Base-by-base conservation (phyloP, 352 stramenopile genomes). In the Phytophthora vignae region DNA sequence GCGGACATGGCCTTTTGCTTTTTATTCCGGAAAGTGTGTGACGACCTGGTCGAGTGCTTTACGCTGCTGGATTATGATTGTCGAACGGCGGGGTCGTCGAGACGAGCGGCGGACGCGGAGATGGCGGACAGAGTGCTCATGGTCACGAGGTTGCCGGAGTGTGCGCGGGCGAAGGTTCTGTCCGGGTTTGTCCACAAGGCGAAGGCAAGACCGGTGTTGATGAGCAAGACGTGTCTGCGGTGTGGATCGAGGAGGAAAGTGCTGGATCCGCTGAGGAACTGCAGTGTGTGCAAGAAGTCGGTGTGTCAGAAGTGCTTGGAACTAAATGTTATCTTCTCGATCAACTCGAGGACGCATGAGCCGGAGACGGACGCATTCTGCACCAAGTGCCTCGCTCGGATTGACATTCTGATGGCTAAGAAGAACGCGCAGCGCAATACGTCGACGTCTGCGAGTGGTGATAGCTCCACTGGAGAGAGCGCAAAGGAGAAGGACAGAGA, bases 21-120 rank as follows among this genome's bases (percentile, higher is more conserved):
- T 48, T 38, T 91, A 29, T 91, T 78, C 61, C 68, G 76, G 6
- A 67, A 76, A 44, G 80, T 91, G n/a, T 79, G 66, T 31, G 76
- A 87, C 11, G 82, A 88, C 55, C 64, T 87, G 5, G 80, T 88
- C 14, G 71, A 90, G 64, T 88, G 79, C 61, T 88, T 88, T 66
- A 74, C 83, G 12, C 19, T 83, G 12, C 79, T 79, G 27, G 77
- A 87, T 50, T 88, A 88, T 53, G 74, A 77, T n/a, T 74, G 71
- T 54, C 53, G 69, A 15, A 61, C 64, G n/a, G 76, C 65, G 10
- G 60, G 60, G 0, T 55, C 49, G 0, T 63, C 64, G 14, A 73
- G 84, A 61, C 64, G 63, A 36, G 55, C 77, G 7, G 73, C 77
- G 22, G 76, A 91, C 55, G 50, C 67, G 0, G 60, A 81, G n/a